Evolutionary conservation across 768 basidiomycete species (phyloP), one percentile per base, ranked within the genome.

Genomic region (Daedaleopsis nitida): DNA sequence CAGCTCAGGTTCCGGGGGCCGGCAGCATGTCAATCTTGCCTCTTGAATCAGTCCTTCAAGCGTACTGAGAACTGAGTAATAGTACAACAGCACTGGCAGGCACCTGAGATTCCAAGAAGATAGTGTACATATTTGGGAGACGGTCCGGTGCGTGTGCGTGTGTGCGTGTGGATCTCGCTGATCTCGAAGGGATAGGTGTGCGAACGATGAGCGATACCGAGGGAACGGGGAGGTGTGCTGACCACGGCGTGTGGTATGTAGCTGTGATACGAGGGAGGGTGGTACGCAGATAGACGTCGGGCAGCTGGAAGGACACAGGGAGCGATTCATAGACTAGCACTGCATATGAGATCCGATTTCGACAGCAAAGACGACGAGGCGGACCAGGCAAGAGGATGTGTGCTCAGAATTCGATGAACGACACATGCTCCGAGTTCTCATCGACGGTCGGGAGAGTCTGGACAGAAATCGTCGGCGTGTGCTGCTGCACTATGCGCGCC

Each of bases 351-450:
- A 11, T 39, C 34, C n/a, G n/a, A 17, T 23, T 24, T 16, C n/a
- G 38, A 35, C 24, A 35, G 11, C 13, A 6, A 45, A 19, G 50
- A n/a, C n/a, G 43, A 17, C 9, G 50, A 19, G 42, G 13, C 1
- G 45, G 52, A 21, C 5, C 19, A 35, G 13, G 12, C 39, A n/a
- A n/a, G n/a, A n/a, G n/a, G n/a, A n/a, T n/a, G n/a, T n/a, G n/a
- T 37, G 14, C 42, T 19, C 51, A 59, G 37, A 70, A 58, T 37
- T 71, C 68, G 56, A 71, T 57, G 55, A 71, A 71, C 49, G 70
- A 71, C 34, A 69, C 70, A 55, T 68, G 68, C 68, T 66, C 68
- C 32, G 49, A 53, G 44, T 67, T 60, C 53, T 71, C 70, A 32
- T 66, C 58, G n/a, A 66, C 58, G 2, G 65, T 63, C 21, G 61